Evolutionary conservation across 805 yeast genomes (phyloP), one percentile per base, ranked within the genome.

Genomic region (Suhomyces vadensis): DNA sequence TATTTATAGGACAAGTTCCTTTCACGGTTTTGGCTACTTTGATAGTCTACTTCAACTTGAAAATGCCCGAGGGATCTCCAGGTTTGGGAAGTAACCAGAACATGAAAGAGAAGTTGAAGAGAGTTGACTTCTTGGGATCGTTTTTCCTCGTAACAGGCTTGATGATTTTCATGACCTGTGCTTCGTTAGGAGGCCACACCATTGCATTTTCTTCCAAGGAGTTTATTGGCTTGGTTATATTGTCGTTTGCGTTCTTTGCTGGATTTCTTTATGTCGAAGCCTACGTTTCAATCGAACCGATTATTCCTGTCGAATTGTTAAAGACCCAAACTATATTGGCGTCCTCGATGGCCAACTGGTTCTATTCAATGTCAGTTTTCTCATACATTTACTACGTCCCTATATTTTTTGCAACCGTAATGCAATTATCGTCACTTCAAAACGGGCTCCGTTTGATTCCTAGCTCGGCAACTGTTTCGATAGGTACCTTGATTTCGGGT

Each of bases 61-160:
- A 69, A 20, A 63, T 79, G 41, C 84, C 84, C 13, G 69, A 64
- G 10, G 83, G 81, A 1, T 74, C 83, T 1, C 75, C 80, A 4
- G 86, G 85, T 1, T 58, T 69, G 36, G 85, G 86, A 4, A 57
- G 74, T 5, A 55, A 67, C 6, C 62, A 77, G 11, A 71, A 70
- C 39, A 58, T 77, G 23, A 64, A 69, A 49, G 65, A 65, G 19
- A 77, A 82, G 50, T 56, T 85, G 51, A 71, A 74, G 41, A 70
- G 84, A 31, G 76, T 88, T 27, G 94, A 86, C 54, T 78, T 82
- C 57, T 56, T 69, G n/a, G 95, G 95, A 2, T 74, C 88, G 3
- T 54, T 72, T 35, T 63, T 79, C 17, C 72, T 87, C 40, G 89
- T 86, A 0, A 45, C 74, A 0, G 67, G 85, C 0, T 69, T 87